A percentile compares a stretch with the other conserved stretches of the same genome.
Evolutionary conservation across 2,329 filamentous ascomycete species (phyloP).

Genomic region (Botrytis squamosa): DNA sequence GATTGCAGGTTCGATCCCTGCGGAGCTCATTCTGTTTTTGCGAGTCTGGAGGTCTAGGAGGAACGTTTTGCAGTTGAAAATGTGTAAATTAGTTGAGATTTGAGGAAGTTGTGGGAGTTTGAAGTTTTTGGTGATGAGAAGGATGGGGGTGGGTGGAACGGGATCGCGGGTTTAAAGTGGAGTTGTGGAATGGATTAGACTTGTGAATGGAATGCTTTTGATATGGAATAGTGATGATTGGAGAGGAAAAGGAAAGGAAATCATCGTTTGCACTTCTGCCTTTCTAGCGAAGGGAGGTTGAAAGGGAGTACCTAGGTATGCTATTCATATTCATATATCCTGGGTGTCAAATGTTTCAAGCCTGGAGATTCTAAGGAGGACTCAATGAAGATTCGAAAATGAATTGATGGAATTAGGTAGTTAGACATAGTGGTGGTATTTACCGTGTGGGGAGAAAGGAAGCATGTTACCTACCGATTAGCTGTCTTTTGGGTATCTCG

Average conservation of each 20-base stretch:
- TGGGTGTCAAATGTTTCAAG: neutral
- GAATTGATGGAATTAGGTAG: neutral
- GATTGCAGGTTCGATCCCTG: constrained; percentile 12
- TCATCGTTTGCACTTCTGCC: neutral
- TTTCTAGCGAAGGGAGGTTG: neutral
- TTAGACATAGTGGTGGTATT: neutral
- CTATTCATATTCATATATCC: neutral
- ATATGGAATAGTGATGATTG: neutral
- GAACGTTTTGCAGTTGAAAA: neutral
- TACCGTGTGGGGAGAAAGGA: neutral
- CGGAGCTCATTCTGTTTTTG: neutral
- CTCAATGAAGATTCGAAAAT: neutral
- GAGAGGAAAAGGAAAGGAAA: neutral
- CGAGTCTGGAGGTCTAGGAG: neutral
- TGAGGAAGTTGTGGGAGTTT: neutral
- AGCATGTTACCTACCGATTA: neutral
- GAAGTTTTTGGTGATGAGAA: neutral
- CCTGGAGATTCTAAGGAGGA: neutral
- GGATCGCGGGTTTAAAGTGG: neutral
- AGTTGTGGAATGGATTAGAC: neutral
- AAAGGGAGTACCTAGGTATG: neutral
- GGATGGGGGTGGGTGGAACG: neutral
- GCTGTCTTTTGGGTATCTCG: neutral
- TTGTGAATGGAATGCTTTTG: neutral
- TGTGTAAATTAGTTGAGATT: neutral